Base-by-base conservation (phyloP, 345 rosid genomes). In the Eucalyptus guilfoylei region DNA sequence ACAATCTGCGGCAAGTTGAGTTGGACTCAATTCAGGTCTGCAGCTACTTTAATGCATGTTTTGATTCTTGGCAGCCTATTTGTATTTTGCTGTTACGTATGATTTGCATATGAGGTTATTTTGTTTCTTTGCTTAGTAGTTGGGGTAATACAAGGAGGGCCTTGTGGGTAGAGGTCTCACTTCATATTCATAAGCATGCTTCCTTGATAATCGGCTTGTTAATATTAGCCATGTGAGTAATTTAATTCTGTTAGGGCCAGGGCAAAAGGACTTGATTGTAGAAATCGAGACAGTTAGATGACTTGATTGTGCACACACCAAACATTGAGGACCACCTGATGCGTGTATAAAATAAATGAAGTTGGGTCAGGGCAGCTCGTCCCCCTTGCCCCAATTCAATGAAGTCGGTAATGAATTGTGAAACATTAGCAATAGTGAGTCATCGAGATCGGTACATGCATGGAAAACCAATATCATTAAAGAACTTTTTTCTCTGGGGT, bases 1-100 rank as follows among this genome's bases (percentile, higher is more conserved):
- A 97, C 95, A 97, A 97, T 91, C 93, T 98, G 49, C 94, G 98
- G 30, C 96, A 98, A 92, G 97, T 97, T 87, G 99, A 97, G 91
- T 93, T 96, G 94, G 99, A 98, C 89, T 97, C 99, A 6, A 94
- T 98, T 89, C 95, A 97, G 99, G 99, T 98, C 55, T 64, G 91
- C 88, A 44, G 30, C 87, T 88, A 49, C 32, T 88, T 37, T 86
- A 28, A 67, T 52, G 54, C 55, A 23, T 44, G 34, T 49, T n/a
- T 40, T 81, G 42, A 21, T 55, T 87, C 34, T 60, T 81, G 86
- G 42, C 9, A 12, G 44, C 60, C 34, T 47, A 80, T 37, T 60
- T 58, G 37, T 11, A 83, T 47, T 85, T 44, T 28, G 52, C 34
- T 48, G 40, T 85, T 48, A 49, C 7, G 40, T 28, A 15, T 86